Evolutionary conservation across 1,139 yeast genomes (phyloP).

Genomic region (Debaryomyces psychrophilus): DNA sequence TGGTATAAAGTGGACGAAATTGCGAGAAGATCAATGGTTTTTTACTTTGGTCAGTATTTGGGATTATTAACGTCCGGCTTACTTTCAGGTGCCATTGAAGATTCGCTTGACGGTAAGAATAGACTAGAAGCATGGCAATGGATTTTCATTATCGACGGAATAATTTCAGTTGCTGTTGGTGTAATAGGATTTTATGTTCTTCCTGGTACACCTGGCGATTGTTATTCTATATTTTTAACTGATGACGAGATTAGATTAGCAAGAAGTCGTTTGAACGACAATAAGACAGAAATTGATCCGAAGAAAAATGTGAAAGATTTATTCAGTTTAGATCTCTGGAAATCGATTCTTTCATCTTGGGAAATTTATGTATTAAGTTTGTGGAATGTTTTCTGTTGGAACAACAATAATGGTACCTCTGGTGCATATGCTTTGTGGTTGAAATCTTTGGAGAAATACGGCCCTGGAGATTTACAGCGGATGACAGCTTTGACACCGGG

Average conservation of each 20-base stretch:
- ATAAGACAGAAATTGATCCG: conserved; percentile 37
- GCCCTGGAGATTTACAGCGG: conserved; percentile 41
- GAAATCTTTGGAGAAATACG: conserved; percentile 36
- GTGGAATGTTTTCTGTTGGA: conserved; percentile 68
- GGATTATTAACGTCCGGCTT: conserved; percentile 68
- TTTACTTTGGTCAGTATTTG: conserved; percentile 60
- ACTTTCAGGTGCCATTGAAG: conserved; percentile 61
- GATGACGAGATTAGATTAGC: conserved; percentile 70
- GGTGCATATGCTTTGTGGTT: conserved; percentile 58
- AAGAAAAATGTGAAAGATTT: conserved; percentile 34
- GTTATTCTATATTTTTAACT: conserved; percentile 56
- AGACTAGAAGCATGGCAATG: conserved; percentile 72
- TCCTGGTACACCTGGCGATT: conserved; percentile 71
- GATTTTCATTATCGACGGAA: conserved; percentile 71
- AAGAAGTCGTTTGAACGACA: conserved; percentile 53
- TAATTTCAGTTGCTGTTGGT: conserved; percentile 62
- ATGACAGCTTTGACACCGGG: conserved; percentile 49
- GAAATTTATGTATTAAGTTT: conserved; percentile 52
- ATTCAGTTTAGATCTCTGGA: conserved; percentile 47
- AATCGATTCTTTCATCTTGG: conserved; percentile 54
- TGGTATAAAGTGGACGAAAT: conserved; percentile 61
- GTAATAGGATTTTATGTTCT: conserved; percentile 60
- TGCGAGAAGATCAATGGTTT: conserved; percentile 61
- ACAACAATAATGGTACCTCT: conserved; percentile 49
- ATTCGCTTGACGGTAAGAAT: conserved; percentile 45